Evolutionary conservation across 257 asterid genomes (phyloP).

Genomic region (Forsythia suspensa): DNA sequence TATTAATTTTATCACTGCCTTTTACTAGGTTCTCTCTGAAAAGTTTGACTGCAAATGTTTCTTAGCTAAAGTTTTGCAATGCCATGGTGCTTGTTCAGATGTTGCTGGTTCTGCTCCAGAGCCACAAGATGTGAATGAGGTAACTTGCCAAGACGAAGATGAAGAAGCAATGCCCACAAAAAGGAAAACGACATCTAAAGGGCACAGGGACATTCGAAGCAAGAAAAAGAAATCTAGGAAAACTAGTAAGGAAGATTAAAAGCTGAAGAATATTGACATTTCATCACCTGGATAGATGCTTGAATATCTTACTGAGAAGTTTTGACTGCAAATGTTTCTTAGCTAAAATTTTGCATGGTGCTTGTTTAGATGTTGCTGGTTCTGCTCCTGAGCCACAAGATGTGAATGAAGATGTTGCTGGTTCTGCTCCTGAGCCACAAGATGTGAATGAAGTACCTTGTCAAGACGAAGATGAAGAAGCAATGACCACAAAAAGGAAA

Average conservation of each 20-base stretch:
- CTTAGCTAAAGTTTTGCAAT: constrained; percentile 9
- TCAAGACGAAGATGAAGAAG: constrained; percentile 36
- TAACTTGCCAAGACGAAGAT: constrained; percentile 26
- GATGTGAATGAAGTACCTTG: constrained; percentile 20
- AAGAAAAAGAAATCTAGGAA: constrained; percentile 51
- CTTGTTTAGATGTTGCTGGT: constrained; percentile 18
- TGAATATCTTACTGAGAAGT: not conserved
- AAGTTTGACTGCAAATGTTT: not conserved
- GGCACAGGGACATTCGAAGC: constrained; percentile 27
- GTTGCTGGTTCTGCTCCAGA: constrained; percentile 24
- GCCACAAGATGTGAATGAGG: constrained; percentile 27
- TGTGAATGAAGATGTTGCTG: constrained; percentile 8
- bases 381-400: constrained; percentile 32
- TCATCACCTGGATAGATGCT: not conserved
- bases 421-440: constrained; percentile 30
- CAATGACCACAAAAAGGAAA: constrained; percentile 36
- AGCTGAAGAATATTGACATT: constrained; percentile 29
- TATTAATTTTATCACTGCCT: not conserved
- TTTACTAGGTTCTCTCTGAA: not conserved
- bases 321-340: not conserved
- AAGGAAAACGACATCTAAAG: constrained; percentile 40
- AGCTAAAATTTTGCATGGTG: constrained; percentile 17
- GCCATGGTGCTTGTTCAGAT: constrained; percentile 24
- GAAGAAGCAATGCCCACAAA: constrained; percentile 35
- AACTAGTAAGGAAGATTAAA: constrained; percentile 29